A percentile compares a stretch with the other conserved stretches of the same genome.
Evolutionary conservation across 1,284 basidiomycete species (phyloP).

Genomic region (Melampsora medusae): DNA sequence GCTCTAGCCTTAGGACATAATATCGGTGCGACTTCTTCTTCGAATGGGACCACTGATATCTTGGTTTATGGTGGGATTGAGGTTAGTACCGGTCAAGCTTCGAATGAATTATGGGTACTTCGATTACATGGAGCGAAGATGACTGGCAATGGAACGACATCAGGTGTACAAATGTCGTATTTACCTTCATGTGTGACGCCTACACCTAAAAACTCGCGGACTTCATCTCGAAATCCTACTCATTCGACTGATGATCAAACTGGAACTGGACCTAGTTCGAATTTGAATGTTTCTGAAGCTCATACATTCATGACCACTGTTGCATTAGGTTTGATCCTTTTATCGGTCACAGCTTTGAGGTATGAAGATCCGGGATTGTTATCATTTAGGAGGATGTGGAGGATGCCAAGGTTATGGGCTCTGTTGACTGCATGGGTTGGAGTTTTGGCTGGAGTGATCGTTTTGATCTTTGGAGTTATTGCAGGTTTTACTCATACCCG

Average conservation of each 20-base stretch:
- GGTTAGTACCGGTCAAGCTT: slow-evolving; percentile 62
- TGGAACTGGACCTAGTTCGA: background rate
- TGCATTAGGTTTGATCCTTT: slow-evolving; percentile 12
- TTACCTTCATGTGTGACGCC: slow-evolving; percentile 26
- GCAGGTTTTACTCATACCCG: slow-evolving; percentile 20
- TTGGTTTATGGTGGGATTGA: slow-evolving; percentile 74
- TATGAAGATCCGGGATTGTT: slow-evolving; percentile 28
- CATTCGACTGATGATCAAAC: background rate
- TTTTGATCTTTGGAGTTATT: slow-evolving; percentile 2
- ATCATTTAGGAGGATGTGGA: slow-evolving; percentile 19
- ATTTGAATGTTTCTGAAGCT: background rate
- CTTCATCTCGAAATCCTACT: background rate
- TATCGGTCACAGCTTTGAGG: slow-evolving; percentile 14
- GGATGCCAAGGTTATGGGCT: slow-evolving; percentile 25
- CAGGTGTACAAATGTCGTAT: slow-evolving; percentile 17
- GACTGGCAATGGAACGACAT: slow-evolving; percentile 50
- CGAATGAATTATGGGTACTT: slow-evolving; percentile 72
- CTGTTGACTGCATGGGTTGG: slow-evolving; percentile 20
- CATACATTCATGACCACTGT: slow-evolving; percentile 20
- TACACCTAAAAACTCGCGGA: slow-evolving; percentile 18
- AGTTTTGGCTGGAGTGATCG: background rate
- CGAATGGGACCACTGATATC: slow-evolving; percentile 62
- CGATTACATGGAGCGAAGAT: slow-evolving; percentile 66
- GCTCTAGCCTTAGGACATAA: slow-evolving; percentile 65
- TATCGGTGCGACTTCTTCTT: slow-evolving; percentile 57